Evolutionary conservation across 2,329 filamentous ascomycete genomes (phyloP).

Genomic region (Penicillium sp.): DNA sequence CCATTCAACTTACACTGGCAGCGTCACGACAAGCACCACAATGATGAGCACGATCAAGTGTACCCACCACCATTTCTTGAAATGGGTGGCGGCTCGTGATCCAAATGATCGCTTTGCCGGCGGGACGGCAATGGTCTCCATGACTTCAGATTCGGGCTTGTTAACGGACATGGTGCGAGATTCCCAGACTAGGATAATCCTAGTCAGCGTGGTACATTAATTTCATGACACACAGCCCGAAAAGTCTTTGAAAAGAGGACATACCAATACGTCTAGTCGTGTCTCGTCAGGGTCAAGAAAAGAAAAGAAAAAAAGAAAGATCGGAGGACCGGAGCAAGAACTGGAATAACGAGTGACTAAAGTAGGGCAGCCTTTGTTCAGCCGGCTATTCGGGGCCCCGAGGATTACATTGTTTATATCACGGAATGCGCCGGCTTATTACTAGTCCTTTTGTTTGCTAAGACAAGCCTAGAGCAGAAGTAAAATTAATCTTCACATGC

Average conservation of each 20-base stretch:
- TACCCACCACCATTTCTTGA: slow-evolving; percentile 55
- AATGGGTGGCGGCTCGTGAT: slow-evolving; percentile 32
- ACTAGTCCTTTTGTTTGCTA: not conserved
- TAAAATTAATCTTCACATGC: not conserved
- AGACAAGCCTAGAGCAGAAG: not conserved
- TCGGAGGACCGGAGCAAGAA: not conserved
- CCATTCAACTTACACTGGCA: slow-evolving; percentile 55
- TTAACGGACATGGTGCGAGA: not conserved
- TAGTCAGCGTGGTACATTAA: not conserved
- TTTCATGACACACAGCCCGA: not conserved
- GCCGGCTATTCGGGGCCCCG: not conserved
- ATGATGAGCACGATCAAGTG: slow-evolving; percentile 53
- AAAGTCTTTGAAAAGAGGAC: not conserved
- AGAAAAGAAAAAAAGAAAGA: not conserved
- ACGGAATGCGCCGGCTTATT: not conserved
- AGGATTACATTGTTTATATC: slow-evolving; percentile 4
- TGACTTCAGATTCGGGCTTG: slow-evolving; percentile 21
- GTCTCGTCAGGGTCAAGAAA: not conserved
- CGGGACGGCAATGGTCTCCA: slow-evolving; percentile 16
- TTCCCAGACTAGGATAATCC: not conserved
- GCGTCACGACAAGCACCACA: slow-evolving; percentile 54
- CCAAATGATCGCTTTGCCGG: slow-evolving; percentile 26
- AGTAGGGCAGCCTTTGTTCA: not conserved
- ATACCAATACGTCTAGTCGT: not conserved
- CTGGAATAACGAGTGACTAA: slow-evolving; percentile 4